Evolutionary conservation across 2,329 filamentous ascomycete genomes (phyloP), one percentile per base, ranked within the genome.

Genomic region (Colletotrichum destructivum): DNA sequence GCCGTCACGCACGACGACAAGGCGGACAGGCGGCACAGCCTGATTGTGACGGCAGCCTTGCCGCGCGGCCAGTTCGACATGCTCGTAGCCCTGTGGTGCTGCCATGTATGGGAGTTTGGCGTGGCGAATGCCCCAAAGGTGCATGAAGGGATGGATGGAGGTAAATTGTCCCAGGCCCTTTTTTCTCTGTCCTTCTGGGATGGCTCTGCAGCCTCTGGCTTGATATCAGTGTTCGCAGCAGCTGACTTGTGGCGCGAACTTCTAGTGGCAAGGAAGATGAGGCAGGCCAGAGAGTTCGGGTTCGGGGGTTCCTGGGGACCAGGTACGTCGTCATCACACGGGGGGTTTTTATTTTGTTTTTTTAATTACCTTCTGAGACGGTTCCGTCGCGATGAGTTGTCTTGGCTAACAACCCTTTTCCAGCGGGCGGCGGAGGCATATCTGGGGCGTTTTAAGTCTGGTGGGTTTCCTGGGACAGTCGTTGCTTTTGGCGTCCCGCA

Each of bases 31-130:
- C n/a, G 21, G 18, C 61, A 54, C 2, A 63, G 61, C 49, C 44
- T 63, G 38, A 40, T 63, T 1, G 49, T 63, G 2, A 63, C 49
- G 3, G 35, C 49, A n/a, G 38, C 47, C 2, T 11, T 63, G 1
- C 49, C 61, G 0, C 49, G 47, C 2, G 61, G 47, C 49, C 49
- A 63, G 3, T 54, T 63, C 0, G 26, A 63, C 49, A 63, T 63
- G 61, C 61, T 63, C 12, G 61, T 63, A 5, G 61, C 61, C 16
- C 31, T 63, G 35, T 63, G 61, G 61, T 63, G 61, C 11, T 63
- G 61, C 49, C 47, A 63, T 42, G 6, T 63, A 5, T 63, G 61
- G 61, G 61, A 63, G 35, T 63, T 54, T 31, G 47, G 61, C 11
- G 11, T 63, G 13, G 31, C 35, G 12, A 47, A 63, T 63, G 61